A percentile compares a stretch with the other conserved stretches of the same genome.
phyloP scores from a whole-genome alignment of 495 filamentous ascomycete species.

The Aspergillus homomorphus region DNA sequence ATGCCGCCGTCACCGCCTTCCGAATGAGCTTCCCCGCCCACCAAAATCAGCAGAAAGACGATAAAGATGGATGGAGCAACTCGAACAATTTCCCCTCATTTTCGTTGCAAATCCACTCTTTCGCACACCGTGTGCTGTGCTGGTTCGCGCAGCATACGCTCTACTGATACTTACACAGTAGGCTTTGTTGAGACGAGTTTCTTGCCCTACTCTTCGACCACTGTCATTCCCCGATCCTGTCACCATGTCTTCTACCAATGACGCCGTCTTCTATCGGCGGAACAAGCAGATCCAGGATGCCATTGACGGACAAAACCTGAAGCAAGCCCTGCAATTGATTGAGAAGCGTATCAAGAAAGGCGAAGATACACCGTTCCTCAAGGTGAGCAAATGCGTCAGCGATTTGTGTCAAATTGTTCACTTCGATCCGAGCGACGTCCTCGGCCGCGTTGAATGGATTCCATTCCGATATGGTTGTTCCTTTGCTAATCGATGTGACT shows the following conservation, averaged over 20 bases:
- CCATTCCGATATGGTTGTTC: not conserved
- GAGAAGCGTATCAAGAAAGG: slow-evolving; percentile 61
- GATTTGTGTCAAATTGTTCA: not conserved
- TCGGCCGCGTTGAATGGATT: not conserved
- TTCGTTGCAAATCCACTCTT: slow-evolving; percentile 10
- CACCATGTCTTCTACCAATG: slow-evolving; percentile 36
- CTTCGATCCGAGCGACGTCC: not conserved
- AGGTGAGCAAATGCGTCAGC: slow-evolving; percentile 19
- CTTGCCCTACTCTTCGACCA: not conserved
- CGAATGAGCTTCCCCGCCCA: slow-evolving; percentile 28
- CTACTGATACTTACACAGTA: not conserved
- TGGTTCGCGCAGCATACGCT: slow-evolving; percentile 27
- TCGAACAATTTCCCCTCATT: slow-evolving; percentile 18
- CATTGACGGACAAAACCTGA: slow-evolving; percentile 53
- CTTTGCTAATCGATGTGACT: slow-evolving; percentile 17
- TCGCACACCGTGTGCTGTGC: slow-evolving; percentile 31
- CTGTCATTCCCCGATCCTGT: slow-evolving; percentile 1
- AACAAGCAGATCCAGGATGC: slow-evolving; percentile 58
- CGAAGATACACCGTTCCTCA: slow-evolving; percentile 47
- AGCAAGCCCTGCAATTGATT: slow-evolving; percentile 57
- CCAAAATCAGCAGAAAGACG: slow-evolving; percentile 19
- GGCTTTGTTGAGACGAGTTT: not conserved
- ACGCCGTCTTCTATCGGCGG: slow-evolving; percentile 50
- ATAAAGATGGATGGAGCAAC: slow-evolving; percentile 7
- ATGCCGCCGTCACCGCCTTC: slow-evolving; percentile 26